Base-by-base conservation (phyloP, 331 rosid species). In the Arachis monticola region DNA sequence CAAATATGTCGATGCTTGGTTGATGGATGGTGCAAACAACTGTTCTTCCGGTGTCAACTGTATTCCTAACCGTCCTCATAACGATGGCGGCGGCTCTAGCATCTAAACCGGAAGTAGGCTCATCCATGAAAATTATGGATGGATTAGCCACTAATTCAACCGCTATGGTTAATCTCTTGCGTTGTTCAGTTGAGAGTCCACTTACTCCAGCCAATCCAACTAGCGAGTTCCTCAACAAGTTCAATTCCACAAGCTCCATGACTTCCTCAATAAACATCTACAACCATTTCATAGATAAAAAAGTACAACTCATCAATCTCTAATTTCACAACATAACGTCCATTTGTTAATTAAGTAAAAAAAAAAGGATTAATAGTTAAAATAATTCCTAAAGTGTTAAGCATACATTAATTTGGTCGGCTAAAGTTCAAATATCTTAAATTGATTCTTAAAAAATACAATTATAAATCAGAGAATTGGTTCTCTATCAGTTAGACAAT, bases 21-120 rank as follows among this genome's bases (percentile, higher is more conserved):
- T 89, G 97, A 74, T 89, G 96, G 73, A 91, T 91, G 69, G 97
- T 91, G 84, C 96, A 91, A 22, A 92, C 93, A 22, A 92, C 96
- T 10, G 96, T 92, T 86, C 97, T 87, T 70, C 97, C 93, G 0
- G 97, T 91, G 69, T 91, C 91, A 12, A 89, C 96, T 0, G 96
- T 92, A 87, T 92, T 92, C 78, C 93, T 81, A 41, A 92, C 93
- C 0, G 96, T 88, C 82, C 96, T 88, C 96, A 90, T 92, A 58
- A 92, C 97, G 47, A 92, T 92, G 6, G 97, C 97, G 31, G 97
- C 97, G 46, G 97, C 91, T 87, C 97, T 90, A 17, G 97, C 97
- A 77, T 92, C 96, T 11, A 92, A 80, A 6, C 96, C 97, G 14
- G 97, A 92, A 48, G 96, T 92, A 22, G 98, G 96, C 81, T 92